A percentile compares a stretch with the other conserved stretches of the same genome.
Evolutionary conservation across 208 protist species (phyloP).

Genomic region (Endotrypanum monterogeii): DNA sequence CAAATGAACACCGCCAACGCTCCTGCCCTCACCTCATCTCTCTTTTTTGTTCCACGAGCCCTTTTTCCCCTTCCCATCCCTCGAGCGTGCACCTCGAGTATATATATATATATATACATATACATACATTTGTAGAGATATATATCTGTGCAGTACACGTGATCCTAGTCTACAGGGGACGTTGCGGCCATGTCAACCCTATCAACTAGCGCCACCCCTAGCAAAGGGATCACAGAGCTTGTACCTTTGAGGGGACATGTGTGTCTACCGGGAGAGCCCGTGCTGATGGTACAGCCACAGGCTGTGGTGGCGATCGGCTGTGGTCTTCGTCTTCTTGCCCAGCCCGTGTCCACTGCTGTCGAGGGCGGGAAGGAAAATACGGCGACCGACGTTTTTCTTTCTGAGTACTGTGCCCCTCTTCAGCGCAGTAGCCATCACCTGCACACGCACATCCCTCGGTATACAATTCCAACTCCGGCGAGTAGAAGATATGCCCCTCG

Average conservation of each 20-base stretch:
- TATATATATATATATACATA: background rate
- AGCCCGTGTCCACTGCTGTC: background rate
- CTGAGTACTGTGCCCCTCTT: conserved; percentile 67
- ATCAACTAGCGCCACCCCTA: background rate
- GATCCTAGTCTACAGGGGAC: background rate
- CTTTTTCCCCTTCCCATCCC: background rate
- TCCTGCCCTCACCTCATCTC: background rate
- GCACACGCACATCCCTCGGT: conserved; percentile 34
- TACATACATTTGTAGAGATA: background rate
- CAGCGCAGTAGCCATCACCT: conserved; percentile 28
- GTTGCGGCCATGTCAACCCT: background rate
- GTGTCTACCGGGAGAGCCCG: conserved; percentile 83
- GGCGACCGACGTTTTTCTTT: conserved; percentile 40
- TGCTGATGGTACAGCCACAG: conserved; percentile 41
- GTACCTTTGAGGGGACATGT: conserved; percentile 60
- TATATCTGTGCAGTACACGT: no score
- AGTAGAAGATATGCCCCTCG: conserved; percentile 57
- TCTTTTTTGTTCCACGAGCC: background rate
- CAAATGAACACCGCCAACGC: background rate
- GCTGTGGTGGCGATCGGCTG: conserved; percentile 70
- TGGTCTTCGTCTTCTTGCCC: conserved; percentile 49
- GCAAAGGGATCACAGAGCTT: conserved; percentile 45
- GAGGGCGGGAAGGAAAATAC: background rate
- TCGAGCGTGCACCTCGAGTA: background rate
- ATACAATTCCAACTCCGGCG: conserved; percentile 54